phyloP scores from a whole-genome alignment of 1,284 basidiomycete species.

The Peniophora sp. region DNA sequence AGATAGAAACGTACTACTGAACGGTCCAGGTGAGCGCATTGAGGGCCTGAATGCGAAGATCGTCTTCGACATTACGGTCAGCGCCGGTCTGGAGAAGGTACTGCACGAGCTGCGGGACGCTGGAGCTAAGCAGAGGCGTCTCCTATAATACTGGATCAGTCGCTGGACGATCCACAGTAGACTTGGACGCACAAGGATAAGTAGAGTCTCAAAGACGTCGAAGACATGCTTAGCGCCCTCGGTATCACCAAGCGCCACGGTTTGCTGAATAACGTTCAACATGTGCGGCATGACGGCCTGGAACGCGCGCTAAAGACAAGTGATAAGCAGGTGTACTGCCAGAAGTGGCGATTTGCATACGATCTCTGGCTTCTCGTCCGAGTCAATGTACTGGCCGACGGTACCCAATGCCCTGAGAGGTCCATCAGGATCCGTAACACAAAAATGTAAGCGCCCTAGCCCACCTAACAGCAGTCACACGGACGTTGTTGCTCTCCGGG shows the following conservation, averaged over 20 bases:
- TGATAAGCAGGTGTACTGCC: conserved; percentile 2
- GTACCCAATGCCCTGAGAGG: conserved; percentile 72
- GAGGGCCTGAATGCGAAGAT: conserved; percentile 85
- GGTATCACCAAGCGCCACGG: conserved; percentile 79
- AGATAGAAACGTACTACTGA: conserved; percentile 59
- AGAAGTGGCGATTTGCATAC: conserved; percentile 35
- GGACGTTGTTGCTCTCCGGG: conserved; percentile 85
- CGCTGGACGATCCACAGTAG: too few species aligned
- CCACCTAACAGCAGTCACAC: conserved; percentile 83
- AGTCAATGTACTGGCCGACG: conserved; percentile 89
- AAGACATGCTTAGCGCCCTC: conserved; percentile 84
- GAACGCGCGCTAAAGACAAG: conserved; percentile 63
- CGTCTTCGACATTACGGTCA: conserved; percentile 73
- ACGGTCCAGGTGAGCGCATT: conserved; percentile 97
- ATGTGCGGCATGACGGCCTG: conserved; percentile 87
- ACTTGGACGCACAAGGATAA: conserved; percentile 68
- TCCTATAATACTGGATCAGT: conserved; percentile 46
- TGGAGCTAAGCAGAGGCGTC: conserved; percentile 84
- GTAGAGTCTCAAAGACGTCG: conserved; percentile 93
- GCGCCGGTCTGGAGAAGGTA: conserved; percentile 86
- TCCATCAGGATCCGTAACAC: neutral
- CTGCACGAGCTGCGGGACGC: conserved; percentile 82
- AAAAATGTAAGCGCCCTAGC: conserved; percentile 8
- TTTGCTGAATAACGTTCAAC: conserved; percentile 85
- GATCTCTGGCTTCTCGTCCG: conserved; percentile 83